Evolutionary conservation across 2,329 filamentous ascomycete genomes (phyloP).

Genomic region (Pseudonectria foliicola): DNA sequence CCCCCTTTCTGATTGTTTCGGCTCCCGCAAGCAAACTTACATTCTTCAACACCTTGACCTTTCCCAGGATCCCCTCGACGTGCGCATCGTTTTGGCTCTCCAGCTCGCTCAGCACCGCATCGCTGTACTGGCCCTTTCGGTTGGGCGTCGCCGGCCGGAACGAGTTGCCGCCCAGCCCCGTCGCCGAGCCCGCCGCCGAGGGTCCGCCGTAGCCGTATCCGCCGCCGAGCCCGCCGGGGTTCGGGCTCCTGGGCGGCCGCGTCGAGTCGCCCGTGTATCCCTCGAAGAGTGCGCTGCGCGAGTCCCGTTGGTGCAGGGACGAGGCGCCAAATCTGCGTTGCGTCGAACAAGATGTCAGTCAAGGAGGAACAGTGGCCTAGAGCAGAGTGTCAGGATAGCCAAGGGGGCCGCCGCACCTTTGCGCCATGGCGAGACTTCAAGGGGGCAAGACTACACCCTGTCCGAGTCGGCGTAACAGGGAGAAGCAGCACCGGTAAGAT

Average conservation of each 20-base stretch:
- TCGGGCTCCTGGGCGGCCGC: conserved; percentile 37
- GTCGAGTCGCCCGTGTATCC: conserved; percentile 52
- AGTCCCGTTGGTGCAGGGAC: conserved; percentile 66
- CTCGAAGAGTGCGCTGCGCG: conserved; percentile 67
- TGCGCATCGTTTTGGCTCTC: conserved; percentile 93
- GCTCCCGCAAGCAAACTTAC: conserved; percentile 45
- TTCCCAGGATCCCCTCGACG: conserved; percentile 82
- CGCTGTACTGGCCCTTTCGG: conserved; percentile 79
- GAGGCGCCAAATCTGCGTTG: conserved; percentile 61
- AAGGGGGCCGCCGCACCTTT: conserved; percentile 30
- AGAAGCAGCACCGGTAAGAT: too few relatives aligned
- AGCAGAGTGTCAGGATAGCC: too few relatives aligned
- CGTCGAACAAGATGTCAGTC: conserved; percentile 6
- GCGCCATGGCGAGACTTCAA: conserved; percentile 23
- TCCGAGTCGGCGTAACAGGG: background rate
- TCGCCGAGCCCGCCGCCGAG: conserved; percentile 22
- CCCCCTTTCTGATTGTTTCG: background rate
- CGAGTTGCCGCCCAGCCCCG: conserved; percentile 24
- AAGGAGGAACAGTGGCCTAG: too few relatives aligned
- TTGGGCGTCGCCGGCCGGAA: conserved; percentile 67
- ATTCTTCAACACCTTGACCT: conserved; percentile 83
- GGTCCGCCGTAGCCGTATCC: conserved; percentile 35
- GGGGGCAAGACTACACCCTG: background rate
- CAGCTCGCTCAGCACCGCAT: conserved; percentile 83
- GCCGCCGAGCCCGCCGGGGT: conserved; percentile 44